These are phyloP conservation scores for Wickerhamomyces chambardii DNA, from an alignment of 805 yeast genomes.

Conservation along the genomic window DNA sequence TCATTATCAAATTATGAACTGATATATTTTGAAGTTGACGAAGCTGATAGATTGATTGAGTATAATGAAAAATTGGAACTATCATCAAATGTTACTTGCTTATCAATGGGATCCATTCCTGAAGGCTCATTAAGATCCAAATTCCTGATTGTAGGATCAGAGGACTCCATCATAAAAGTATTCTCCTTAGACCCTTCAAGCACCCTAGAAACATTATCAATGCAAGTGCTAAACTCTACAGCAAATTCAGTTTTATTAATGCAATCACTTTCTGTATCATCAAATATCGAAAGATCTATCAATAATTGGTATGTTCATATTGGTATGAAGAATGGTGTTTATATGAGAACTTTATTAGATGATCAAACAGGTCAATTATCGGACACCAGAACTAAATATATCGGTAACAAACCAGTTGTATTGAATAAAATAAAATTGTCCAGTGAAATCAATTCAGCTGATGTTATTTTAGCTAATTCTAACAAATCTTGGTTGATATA, in stretches of 20 bases:
- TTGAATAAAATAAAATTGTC: slow-evolving; percentile 19
- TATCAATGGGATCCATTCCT: slow-evolving; percentile 39
- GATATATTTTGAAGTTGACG: slow-evolving; percentile 75
- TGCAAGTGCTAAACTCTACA: slow-evolving; percentile 55
- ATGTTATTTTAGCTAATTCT: slow-evolving; percentile 21
- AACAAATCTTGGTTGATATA: slow-evolving; percentile 24
- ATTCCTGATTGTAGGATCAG: slow-evolving; percentile 61
- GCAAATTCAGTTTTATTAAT: slow-evolving; percentile 28
- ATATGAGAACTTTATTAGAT: slow-evolving; percentile 55
- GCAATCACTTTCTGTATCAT: no score
- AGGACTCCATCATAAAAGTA: slow-evolving; percentile 62
- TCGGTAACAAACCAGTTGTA: slow-evolving; percentile 61
- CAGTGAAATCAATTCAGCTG: slow-evolving; percentile 3
- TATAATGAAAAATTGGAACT: slow-evolving; percentile 54
- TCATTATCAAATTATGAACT: slow-evolving; percentile 68
- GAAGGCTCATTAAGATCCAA: slow-evolving; percentile 38
- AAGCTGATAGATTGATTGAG: slow-evolving; percentile 59
- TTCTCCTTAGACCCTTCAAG: slow-evolving; percentile 51
- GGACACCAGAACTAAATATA: slow-evolving; percentile 58
- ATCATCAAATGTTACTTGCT: slow-evolving; percentile 35
- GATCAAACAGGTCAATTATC: slow-evolving; percentile 47
- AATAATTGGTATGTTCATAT: slow-evolving; percentile 44
- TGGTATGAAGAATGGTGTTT: slow-evolving; percentile 81
- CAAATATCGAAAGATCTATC: slow-evolving; percentile 11
- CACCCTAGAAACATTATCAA: slow-evolving; percentile 50